These are phyloP conservation scores for Sordariomycetes sp. DNA, from an alignment of 2,329 filamentous ascomycete genomes.

Conservation along the genomic window DNA sequence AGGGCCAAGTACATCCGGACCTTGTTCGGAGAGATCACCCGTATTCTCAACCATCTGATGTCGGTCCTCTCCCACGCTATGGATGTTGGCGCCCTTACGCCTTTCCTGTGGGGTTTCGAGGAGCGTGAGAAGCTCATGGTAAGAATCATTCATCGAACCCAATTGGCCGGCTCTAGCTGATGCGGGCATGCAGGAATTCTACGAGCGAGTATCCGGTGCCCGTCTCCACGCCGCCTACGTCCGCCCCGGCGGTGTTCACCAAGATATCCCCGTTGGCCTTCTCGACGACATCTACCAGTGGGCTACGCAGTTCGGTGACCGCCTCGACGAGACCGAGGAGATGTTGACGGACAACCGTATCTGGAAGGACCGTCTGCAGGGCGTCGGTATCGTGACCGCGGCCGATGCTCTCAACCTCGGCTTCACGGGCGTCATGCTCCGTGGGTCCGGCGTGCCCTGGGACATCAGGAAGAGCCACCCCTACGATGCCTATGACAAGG, in stretches of 20 bases:
- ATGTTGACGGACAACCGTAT: constrained; percentile 98
- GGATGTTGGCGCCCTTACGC: constrained; percentile 96
- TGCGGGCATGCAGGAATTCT: constrained; percentile 71
- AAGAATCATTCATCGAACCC: constrained; percentile 17
- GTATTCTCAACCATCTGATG: constrained; percentile 95
- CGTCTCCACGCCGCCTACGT: constrained; percentile 96
- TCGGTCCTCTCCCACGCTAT: constrained; percentile 93
- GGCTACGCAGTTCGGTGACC: constrained; percentile 97
- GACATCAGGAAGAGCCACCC: constrained; percentile 94
- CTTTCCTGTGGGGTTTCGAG: constrained; percentile 98
- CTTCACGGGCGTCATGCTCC: constrained; percentile 95
- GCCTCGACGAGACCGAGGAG: constrained; percentile 97
- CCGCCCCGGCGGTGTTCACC: constrained; percentile 88
- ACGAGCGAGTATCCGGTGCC: constrained; percentile 95
- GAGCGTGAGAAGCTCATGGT: constrained; percentile 99
- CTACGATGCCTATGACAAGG: constrained; percentile 94
- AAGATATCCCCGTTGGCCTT: constrained; percentile 86
- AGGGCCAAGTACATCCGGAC: constrained; percentile 96
- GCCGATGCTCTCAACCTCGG: constrained; percentile 93
- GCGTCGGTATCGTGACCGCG: constrained; percentile 81
- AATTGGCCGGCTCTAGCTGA: not conserved
- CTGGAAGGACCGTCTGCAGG: constrained; percentile 89
- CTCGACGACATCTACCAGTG: constrained; percentile 99
- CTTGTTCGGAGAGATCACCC: constrained; percentile 87
- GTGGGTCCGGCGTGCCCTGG: constrained; percentile 90